Percentiles rank a stretch among this genome's conserved stretches.
phyloP scores from a whole-genome alignment of 805 yeast genomes.

The Starmerella vitae region DNA sequence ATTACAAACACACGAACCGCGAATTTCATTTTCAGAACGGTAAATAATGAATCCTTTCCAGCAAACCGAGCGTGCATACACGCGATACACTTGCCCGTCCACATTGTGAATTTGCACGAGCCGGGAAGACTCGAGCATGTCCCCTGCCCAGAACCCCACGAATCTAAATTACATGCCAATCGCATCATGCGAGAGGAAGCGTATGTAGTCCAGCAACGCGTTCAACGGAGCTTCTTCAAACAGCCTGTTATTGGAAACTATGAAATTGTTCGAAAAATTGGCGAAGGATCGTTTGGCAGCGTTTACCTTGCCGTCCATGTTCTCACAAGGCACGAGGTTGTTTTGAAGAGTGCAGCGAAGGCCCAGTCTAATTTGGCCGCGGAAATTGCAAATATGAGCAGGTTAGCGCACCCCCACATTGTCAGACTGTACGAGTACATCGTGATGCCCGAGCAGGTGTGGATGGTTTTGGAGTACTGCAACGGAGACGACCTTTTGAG shows the following conservation, averaged over 20 bases:
- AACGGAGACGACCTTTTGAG: slow-evolving; percentile 34
- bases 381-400: slow-evolving; percentile 79
- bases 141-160: too few species aligned
- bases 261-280: slow-evolving; percentile 55
- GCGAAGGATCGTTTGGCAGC: slow-evolving; percentile 82
- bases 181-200: slow-evolving; percentile 13
- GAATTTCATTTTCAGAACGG: neutral
- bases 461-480: slow-evolving; percentile 86
- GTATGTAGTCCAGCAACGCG: slow-evolving; percentile 12
- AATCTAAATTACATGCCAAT: too few species aligned
- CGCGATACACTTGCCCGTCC: neutral
- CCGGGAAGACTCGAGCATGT: neutral
- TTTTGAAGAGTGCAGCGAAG: slow-evolving; percentile 63
- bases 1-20: slow-evolving; percentile 4
- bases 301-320: slow-evolving; percentile 75
- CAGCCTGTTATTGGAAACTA: slow-evolving; percentile 55
- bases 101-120: slow-evolving; percentile 4
- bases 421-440: slow-evolving; percentile 77
- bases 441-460: slow-evolving; percentile 62
- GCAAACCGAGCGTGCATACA: slow-evolving; percentile 1
- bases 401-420: slow-evolving; percentile 69
- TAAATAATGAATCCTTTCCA: neutral
- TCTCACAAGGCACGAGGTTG: slow-evolving; percentile 60
- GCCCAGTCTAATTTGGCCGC: slow-evolving; percentile 77
- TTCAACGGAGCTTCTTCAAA: slow-evolving; percentile 9